These are phyloP conservation scores for Fraxinus dipetala DNA, from an alignment of 305 asterid genomes.

Conservation along the genomic window DNA sequence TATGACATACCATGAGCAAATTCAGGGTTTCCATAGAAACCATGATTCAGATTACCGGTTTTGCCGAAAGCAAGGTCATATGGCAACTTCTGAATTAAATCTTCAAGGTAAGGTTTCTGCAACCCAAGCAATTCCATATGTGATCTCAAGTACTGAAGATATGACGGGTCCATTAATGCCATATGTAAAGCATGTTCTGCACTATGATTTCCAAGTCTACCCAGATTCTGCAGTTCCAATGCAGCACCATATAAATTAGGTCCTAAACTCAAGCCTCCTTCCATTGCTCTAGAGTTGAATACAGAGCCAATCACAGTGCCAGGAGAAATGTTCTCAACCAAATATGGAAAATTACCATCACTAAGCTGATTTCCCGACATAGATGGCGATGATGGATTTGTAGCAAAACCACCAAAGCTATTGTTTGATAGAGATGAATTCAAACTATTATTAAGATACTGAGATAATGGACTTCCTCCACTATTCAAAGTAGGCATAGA, in stretches of 20 bases:
- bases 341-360: slow-evolving; percentile 36
- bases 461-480: slow-evolving; percentile 47
- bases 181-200: slow-evolving; percentile 40
- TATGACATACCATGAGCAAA: slow-evolving; percentile 43
- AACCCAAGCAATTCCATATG: slow-evolving; percentile 50
- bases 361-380: slow-evolving; percentile 44
- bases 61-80: slow-evolving; percentile 42
- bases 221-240: slow-evolving; percentile 44
- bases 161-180: slow-evolving; percentile 47
- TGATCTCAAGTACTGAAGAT: slow-evolving; percentile 48
- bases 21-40: slow-evolving; percentile 50
- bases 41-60: slow-evolving; percentile 35
- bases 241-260: slow-evolving; percentile 46
- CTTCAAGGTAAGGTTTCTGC: slow-evolving; percentile 56
- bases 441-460: slow-evolving; percentile 42
- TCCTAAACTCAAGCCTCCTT: slow-evolving; percentile 40
- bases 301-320: slow-evolving; percentile 42
- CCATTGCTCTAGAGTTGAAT: slow-evolving; percentile 35
- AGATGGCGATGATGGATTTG: slow-evolving; percentile 47
- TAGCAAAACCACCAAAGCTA: slow-evolving; percentile 40
- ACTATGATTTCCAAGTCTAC: slow-evolving; percentile 41
- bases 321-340: slow-evolving; percentile 40
- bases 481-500: slow-evolving; percentile 29
- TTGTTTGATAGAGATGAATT: slow-evolving; percentile 42
- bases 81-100: slow-evolving; percentile 51